Evolutionary conservation across 805 yeast species (phyloP).

Genomic region (Kodamaea restingae): DNA sequence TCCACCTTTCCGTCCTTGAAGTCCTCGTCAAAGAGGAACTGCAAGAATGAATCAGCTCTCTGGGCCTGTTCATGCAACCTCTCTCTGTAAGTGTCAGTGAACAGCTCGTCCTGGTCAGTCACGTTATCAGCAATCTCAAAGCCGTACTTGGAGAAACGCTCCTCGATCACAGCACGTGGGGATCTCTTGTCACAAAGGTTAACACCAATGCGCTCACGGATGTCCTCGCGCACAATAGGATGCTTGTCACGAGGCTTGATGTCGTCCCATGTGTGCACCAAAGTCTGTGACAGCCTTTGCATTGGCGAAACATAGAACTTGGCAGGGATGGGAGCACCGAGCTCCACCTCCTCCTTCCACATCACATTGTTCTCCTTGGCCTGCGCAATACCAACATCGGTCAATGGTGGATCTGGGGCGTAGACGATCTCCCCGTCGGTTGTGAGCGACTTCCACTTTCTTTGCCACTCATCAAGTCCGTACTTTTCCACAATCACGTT

Average conservation of each 20-base stretch:
- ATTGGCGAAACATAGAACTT: constrained; percentile 59
- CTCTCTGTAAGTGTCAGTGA: constrained; percentile 46
- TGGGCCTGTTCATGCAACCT: constrained; percentile 44
- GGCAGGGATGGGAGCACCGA: constrained; percentile 55
- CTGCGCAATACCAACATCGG: constrained; percentile 52
- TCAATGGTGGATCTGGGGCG: constrained; percentile 61
- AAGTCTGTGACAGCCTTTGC: constrained; percentile 59
- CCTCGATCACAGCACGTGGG: constrained; percentile 30
- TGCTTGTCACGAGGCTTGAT: constrained; percentile 19
- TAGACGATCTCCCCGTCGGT: constrained; percentile 54
- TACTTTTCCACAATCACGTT: constrained; percentile 52
- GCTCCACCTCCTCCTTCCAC: constrained; percentile 40
- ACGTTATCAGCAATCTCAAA: constrained; percentile 44
- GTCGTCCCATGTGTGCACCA: constrained; percentile 48
- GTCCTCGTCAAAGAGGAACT: constrained; percentile 25
- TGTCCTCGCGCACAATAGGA: constrained; percentile 38
- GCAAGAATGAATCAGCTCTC: constrained; percentile 46
- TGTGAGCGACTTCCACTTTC: constrained; percentile 46
- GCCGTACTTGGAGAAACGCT: constrained; percentile 38
- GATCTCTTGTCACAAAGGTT: constrained; percentile 61
- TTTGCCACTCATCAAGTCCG: constrained; percentile 56
- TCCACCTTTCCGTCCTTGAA: constrained; percentile 15
- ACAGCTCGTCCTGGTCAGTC: constrained; percentile 47
- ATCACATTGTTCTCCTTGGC: constrained; percentile 46
- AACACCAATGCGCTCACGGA: constrained; percentile 59